Conservation (phyloP, 805 yeast species). For the Yamadazyma akitaensis region DNA sequence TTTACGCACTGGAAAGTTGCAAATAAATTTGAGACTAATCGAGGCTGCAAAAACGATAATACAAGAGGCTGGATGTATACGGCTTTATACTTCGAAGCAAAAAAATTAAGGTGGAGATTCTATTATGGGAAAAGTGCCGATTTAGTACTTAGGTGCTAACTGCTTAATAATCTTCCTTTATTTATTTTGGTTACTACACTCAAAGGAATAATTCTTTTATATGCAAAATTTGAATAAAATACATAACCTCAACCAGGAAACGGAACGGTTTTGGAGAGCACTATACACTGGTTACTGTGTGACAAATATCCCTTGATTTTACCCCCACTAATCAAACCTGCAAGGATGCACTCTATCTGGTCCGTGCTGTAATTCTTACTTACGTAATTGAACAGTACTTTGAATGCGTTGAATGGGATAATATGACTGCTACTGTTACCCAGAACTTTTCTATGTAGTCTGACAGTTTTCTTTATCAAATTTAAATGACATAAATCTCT, state of each 20-base stretch:
- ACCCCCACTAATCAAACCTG: slow-evolving; percentile 59
- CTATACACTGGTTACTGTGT: slow-evolving; percentile 69
- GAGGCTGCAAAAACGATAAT: not conserved
- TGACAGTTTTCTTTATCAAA: slow-evolving; percentile 42
- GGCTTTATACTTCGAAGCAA: too few relatives aligned
- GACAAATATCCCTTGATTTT: slow-evolving; percentile 77
- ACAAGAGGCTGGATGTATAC: not conserved
- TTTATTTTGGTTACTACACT: too few relatives aligned
- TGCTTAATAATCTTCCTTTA: too few relatives aligned
- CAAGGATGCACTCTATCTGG: slow-evolving; percentile 66
- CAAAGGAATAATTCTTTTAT: too few relatives aligned
- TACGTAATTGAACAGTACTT: slow-evolving; percentile 40
- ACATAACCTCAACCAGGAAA: slow-evolving; percentile 31
- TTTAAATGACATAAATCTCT: slow-evolving; percentile 49
- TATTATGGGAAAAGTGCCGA: too few relatives aligned
- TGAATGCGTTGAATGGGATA: slow-evolving; percentile 40
- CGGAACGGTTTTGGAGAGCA: slow-evolving; percentile 69
- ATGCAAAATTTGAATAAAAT: not conserved
- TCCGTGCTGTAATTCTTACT: slow-evolving; percentile 28
- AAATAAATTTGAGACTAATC: not conserved
- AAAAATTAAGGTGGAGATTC: too few relatives aligned
- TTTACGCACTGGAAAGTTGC: not conserved
- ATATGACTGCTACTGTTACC: slow-evolving; percentile 29
- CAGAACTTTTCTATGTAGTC: slow-evolving; percentile 16
- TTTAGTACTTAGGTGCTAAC: too few relatives aligned